These are phyloP conservation scores for Boechera stricta DNA, from an alignment of 345 rosid species.

Conservation along the genomic window DNA sequence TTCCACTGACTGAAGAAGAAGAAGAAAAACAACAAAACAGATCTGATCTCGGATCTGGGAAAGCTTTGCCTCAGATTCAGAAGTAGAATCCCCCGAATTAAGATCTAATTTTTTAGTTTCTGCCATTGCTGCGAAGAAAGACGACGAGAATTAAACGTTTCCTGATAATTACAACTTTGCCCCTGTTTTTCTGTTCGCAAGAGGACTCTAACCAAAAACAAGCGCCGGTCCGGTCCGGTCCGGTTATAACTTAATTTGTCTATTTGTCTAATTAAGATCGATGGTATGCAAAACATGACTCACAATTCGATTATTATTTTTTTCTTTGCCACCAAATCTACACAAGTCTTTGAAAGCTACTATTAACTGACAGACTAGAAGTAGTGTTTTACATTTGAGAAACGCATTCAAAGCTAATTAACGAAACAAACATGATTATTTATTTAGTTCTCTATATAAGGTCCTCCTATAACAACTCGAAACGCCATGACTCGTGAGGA, in stretches of 20 bases:
- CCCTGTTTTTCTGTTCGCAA: slow-evolving; percentile 3
- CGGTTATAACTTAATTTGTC: background rate
- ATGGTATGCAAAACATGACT: background rate
- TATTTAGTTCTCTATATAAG: slow-evolving; percentile 22
- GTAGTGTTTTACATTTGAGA: slow-evolving; percentile 5
- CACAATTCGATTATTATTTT: background rate
- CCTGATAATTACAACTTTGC: background rate
- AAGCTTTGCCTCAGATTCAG: slow-evolving; percentile 40
- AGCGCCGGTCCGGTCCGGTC: slow-evolving; percentile 15
- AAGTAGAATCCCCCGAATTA: slow-evolving; percentile 29
- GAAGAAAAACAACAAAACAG: slow-evolving; percentile 11
- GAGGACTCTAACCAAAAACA: background rate
- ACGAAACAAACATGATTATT: slow-evolving; percentile 22
- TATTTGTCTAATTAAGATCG: background rate
- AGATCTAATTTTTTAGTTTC: slow-evolving; percentile 39
- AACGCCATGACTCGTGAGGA: slow-evolving; percentile 16
- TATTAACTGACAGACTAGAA: background rate
- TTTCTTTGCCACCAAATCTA: background rate
- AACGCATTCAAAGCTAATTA: slow-evolving; percentile 14
- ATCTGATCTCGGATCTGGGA: slow-evolving; percentile 45
- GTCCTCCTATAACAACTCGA: slow-evolving; percentile 19
- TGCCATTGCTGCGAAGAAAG: slow-evolving; percentile 36
- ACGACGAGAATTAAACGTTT: slow-evolving; percentile 42
- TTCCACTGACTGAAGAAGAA: slow-evolving; percentile 28
- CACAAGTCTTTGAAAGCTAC: slow-evolving; percentile 1